A percentile compares a stretch with the other conserved stretches of the same genome.
Evolutionary conservation across 345 rosid species (phyloP).

Genomic region (Acer campestre): DNA sequence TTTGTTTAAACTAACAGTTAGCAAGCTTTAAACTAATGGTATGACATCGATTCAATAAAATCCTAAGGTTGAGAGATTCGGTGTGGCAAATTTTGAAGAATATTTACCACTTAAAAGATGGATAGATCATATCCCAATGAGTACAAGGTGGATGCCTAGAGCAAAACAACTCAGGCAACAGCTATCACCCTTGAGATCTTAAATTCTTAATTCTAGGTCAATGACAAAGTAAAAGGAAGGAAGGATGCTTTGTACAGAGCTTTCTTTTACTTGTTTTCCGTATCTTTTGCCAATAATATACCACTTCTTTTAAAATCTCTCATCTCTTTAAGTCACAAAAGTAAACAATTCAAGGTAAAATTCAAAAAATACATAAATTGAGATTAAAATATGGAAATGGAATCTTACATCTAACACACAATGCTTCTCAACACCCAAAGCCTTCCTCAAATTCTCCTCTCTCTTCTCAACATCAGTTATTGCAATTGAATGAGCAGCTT

Average conservation of each 20-base stretch:
- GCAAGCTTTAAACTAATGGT: background rate
- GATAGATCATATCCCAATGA: background rate
- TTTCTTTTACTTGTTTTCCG: background rate
- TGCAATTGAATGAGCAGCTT: slow-evolving; percentile 69
- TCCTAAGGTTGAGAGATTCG: background rate
- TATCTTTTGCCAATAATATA: background rate
- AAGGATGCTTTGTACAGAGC: background rate
- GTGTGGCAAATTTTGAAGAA: background rate
- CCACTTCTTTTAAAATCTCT: background rate
- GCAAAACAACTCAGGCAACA: background rate
- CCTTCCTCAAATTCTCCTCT: slow-evolving; percentile 84
- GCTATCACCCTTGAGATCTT: background rate
- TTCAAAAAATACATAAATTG: background rate
- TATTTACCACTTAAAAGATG: background rate
- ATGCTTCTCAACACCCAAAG: slow-evolving; percentile 90
- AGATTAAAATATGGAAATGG: background rate
- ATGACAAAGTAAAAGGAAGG: background rate
- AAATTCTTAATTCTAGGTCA: background rate
- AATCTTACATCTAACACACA: slow-evolving; percentile 84
- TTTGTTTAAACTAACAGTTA: background rate
- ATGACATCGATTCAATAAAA: background rate
- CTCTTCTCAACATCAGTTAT: slow-evolving; percentile 75
- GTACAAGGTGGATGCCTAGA: background rate
- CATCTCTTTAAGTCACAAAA: background rate
- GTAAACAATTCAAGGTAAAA: background rate